phyloP scores from a whole-genome alignment of 2,329 filamentous ascomycete genomes.

The Beauveria sp. region DNA sequence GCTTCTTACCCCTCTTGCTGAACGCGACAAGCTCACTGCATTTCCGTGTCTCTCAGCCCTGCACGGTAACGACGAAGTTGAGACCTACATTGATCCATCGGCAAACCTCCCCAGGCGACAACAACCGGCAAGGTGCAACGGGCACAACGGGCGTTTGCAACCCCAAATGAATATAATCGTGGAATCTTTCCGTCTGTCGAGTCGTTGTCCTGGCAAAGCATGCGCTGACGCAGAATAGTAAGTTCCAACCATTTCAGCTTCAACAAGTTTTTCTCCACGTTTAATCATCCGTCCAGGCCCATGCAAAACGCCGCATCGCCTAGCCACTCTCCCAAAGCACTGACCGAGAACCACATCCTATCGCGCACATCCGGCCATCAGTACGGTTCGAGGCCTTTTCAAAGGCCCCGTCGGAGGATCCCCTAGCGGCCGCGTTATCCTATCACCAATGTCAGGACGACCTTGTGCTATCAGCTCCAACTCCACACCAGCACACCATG shows the following conservation, averaged over 20 bases:
- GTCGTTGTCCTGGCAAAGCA: too few relatives aligned
- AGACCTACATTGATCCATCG: too few relatives aligned
- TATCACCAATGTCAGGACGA: constrained; percentile 2
- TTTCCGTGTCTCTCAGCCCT: too few relatives aligned
- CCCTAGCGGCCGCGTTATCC: neutral
- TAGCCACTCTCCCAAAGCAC: neutral
- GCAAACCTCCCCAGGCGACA: too few relatives aligned
- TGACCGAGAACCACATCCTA: neutral
- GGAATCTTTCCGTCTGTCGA: too few relatives aligned
- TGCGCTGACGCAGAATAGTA: too few relatives aligned
- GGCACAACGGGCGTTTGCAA: too few relatives aligned
- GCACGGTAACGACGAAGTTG: too few relatives aligned
- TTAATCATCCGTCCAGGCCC: neutral
- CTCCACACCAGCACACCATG: neutral
- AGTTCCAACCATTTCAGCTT: neutral
- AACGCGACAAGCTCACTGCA: too few relatives aligned
- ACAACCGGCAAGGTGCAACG: too few relatives aligned
- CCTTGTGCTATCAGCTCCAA: constrained; percentile 7
- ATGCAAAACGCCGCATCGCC: neutral
- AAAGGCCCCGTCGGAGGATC: neutral
- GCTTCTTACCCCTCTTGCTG: too few relatives aligned
- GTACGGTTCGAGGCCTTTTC: neutral
- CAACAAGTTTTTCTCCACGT: neutral
- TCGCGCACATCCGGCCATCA: neutral
- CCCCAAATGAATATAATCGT: too few relatives aligned